Percentiles rank a stretch among this genome's conserved stretches.
These are phyloP conservation scores for Schizosaccharomyces lindneri DNA, from an alignment of 805 yeast genomes.

Conservation along the genomic window DNA sequence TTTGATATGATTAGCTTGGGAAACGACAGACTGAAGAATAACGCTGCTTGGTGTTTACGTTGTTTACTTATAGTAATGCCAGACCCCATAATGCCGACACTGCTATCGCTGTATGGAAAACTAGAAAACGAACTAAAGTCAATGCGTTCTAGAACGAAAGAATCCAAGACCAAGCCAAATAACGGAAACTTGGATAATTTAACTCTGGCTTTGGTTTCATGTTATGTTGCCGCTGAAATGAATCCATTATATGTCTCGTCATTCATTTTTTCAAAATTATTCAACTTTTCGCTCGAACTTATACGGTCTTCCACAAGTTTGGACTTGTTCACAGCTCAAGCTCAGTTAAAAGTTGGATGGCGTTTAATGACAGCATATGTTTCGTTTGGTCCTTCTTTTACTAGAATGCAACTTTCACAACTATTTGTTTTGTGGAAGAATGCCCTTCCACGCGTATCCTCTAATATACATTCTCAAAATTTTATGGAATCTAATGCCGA, in stretches of 20 bases:
- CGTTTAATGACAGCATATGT: background rate
- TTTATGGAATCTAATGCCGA: conserved; percentile 12
- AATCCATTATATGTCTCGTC: background rate
- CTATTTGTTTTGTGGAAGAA: conserved; percentile 40
- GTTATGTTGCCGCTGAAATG: background rate
- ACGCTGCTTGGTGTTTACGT: background rate
- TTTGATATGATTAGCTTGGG: background rate
- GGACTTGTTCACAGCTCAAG: background rate
- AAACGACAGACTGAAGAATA: background rate
- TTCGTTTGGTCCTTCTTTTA: conserved; percentile 24
- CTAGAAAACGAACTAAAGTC: background rate
- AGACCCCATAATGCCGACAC: background rate
- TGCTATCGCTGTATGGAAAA: background rate
- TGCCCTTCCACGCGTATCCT: conserved; percentile 20
- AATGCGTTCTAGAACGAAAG: background rate
- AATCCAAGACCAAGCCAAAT: background rate
- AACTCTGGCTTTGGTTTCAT: background rate
- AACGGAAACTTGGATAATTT: background rate
- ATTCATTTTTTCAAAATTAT: background rate
- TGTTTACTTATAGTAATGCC: background rate
- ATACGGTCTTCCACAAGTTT: background rate
- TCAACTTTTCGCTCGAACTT: background rate
- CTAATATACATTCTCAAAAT: conserved; percentile 14
- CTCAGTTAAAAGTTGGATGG: background rate
- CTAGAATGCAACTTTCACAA: conserved; percentile 32